A percentile compares a stretch with the other conserved stretches of the same genome.
These are phyloP conservation scores for Blastomyces parvus DNA, from an alignment of 2,329 filamentous ascomycete species.

Conservation along the genomic window DNA sequence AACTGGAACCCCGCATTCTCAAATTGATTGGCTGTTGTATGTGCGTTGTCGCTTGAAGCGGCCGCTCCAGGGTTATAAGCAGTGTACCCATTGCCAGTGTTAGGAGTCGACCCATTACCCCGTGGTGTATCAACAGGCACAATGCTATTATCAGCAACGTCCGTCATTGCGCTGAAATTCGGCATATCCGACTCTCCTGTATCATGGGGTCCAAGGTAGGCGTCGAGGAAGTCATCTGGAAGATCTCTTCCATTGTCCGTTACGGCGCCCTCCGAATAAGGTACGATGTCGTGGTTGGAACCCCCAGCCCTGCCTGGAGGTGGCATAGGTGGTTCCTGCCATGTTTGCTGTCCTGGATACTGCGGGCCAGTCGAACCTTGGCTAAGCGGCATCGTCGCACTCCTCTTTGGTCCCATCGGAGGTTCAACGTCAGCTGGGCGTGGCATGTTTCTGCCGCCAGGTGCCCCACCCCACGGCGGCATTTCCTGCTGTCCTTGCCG, in stretches of 20 bases:
- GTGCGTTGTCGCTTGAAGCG: constrained; percentile 29
- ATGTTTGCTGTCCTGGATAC: constrained; percentile 30
- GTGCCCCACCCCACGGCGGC: constrained; percentile 4
- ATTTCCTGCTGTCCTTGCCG: constrained; percentile 20
- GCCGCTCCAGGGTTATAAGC: constrained; percentile 28
- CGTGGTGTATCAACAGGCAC: constrained; percentile 28
- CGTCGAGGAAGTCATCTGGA: constrained; percentile 38
- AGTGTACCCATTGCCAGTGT: constrained; percentile 24
- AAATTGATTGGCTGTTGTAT: constrained; percentile 30
- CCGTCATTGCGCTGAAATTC: constrained; percentile 51
- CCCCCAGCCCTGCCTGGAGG: constrained; percentile 23
- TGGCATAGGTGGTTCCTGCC: constrained; percentile 24
- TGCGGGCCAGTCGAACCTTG: constrained; percentile 18
- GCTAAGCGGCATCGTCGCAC: constrained; percentile 30
- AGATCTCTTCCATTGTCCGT: background rate
- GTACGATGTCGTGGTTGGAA: constrained; percentile 14
- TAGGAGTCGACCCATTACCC: constrained; percentile 17
- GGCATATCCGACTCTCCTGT: constrained; percentile 50
- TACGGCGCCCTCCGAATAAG: constrained; percentile 9
- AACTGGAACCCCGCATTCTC: constrained; percentile 55
- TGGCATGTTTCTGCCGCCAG: constrained; percentile 9
- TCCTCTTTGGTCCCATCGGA: constrained; percentile 26
- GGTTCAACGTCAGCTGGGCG: constrained; percentile 20
- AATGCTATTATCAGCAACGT: constrained; percentile 23
- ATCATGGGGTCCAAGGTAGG: constrained; percentile 44